Percentiles rank a stretch among this genome's conserved stretches.
These are phyloP conservation scores for Aspergillus biplanus DNA, from an alignment of 495 filamentous ascomycete genomes.

Conservation along the genomic window DNA sequence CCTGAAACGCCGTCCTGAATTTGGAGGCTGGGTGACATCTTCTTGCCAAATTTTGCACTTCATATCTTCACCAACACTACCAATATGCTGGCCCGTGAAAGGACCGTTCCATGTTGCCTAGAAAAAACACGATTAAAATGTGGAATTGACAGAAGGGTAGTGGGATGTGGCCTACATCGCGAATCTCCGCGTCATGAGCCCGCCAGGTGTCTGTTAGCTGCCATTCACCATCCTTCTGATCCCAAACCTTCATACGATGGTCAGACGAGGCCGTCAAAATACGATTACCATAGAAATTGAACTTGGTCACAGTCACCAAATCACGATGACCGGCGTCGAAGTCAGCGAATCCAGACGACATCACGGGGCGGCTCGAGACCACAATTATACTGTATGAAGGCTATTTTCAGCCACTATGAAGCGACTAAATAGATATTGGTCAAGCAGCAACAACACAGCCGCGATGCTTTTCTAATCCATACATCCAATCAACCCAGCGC, in stretches of 20 bases:
- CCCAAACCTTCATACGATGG: constrained; percentile 92
- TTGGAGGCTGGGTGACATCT: constrained; percentile 72
- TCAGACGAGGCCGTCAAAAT: constrained; percentile 90
- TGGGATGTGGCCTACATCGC: constrained; percentile 63
- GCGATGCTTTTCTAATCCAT: neutral
- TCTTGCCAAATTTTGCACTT: constrained; percentile 89
- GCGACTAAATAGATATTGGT: neutral
- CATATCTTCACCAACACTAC: constrained; percentile 80
- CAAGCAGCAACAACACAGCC: neutral
- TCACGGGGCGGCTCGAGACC: constrained; percentile 34
- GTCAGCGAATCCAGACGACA: constrained; percentile 59
- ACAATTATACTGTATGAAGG: constrained; percentile 21
- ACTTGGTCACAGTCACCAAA: constrained; percentile 53
- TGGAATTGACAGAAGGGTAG: constrained; percentile 4
- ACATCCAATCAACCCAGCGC: constrained; percentile 8
- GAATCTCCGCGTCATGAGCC: constrained; percentile 88
- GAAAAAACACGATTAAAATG: constrained; percentile 19
- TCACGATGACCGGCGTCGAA: constrained; percentile 68
- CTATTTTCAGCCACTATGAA: neutral
- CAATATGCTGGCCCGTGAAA: constrained; percentile 63
- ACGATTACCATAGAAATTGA: constrained; percentile 84
- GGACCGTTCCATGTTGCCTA: constrained; percentile 82
- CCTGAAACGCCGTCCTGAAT: constrained; percentile 77
- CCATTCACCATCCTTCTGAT: constrained; percentile 79
- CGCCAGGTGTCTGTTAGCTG: constrained; percentile 83